These are phyloP conservation scores for Plantago coronopus DNA, from an alignment of 305 asterid species.

Conservation along the genomic window DNA sequence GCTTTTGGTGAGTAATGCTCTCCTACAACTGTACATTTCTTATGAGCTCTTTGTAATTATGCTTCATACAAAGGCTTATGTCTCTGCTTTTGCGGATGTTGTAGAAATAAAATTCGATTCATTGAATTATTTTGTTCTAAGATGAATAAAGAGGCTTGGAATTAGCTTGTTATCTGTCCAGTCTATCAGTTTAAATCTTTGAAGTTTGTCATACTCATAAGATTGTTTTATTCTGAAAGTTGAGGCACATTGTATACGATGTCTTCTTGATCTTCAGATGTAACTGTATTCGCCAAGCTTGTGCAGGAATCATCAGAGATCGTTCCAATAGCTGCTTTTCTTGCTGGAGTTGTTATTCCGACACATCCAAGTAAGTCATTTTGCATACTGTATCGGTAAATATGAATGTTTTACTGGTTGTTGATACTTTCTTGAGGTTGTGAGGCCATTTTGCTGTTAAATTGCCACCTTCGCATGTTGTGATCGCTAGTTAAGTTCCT, in stretches of 20 bases:
- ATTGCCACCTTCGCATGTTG: too few species aligned
- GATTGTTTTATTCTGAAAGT: not conserved
- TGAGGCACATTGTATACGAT: not conserved
- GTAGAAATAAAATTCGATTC: conserved; percentile 13
- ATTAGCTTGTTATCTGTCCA: not conserved
- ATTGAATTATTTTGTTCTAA: conserved; percentile 7
- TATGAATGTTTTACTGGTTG: too few species aligned
- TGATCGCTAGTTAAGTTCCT: too few species aligned
- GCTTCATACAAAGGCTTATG: conserved; percentile 16
- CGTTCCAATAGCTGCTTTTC: not conserved
- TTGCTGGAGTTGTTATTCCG: not conserved
- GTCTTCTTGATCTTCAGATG: conserved; percentile 1
- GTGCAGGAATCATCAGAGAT: not conserved
- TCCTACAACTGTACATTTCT: conserved; percentile 68
- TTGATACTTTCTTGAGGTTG: not conserved
- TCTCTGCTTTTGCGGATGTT: conserved; percentile 8
- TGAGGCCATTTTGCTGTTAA: not conserved
- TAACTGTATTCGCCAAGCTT: not conserved
- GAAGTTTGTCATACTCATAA: not conserved
- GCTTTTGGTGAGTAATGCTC: conserved; percentile 38
- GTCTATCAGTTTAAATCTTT: not conserved
- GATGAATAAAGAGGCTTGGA: not conserved
- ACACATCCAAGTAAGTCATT: conserved; percentile 2
- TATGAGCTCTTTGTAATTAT: conserved; percentile 46
- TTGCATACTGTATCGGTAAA: too few species aligned